Conservation (phyloP, 1,284 basidiomycete species). For the Heterobasidion irregulare region DNA sequence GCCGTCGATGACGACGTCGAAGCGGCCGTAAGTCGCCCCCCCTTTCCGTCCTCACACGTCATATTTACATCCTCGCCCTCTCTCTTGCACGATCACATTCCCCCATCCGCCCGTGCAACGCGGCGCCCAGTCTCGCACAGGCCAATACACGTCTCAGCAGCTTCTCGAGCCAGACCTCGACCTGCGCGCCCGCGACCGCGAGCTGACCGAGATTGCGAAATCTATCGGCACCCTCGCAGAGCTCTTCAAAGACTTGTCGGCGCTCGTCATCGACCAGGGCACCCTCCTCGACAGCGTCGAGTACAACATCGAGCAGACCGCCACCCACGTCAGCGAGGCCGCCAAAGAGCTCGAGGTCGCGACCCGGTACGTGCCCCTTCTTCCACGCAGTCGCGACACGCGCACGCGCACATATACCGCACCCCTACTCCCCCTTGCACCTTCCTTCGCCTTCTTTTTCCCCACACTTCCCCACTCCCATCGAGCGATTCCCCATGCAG, state of each 20-base stretch:
- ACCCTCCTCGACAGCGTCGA: conserved; percentile 95
- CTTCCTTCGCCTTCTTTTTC: background rate
- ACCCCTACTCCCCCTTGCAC: conserved; percentile 6
- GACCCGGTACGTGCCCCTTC: conserved; percentile 46
- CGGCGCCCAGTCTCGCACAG: conserved; percentile 15
- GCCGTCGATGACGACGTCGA: conserved; percentile 83
- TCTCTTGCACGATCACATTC: background rate
- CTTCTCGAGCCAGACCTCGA: conserved; percentile 27
- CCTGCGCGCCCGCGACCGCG: conserved; percentile 60
- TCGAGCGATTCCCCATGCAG: too few relatives aligned
- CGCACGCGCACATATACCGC: too few relatives aligned
- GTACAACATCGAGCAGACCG: conserved; percentile 94
- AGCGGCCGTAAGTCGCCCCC: conserved; percentile 46
- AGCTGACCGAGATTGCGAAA: conserved; percentile 87
- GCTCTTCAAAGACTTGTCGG: conserved; percentile 91
- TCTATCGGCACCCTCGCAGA: conserved; percentile 90
- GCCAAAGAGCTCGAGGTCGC: conserved; percentile 82
- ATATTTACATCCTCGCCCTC: conserved; percentile 15
- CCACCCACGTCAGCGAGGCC: conserved; percentile 74
- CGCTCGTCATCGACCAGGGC: conserved; percentile 95
- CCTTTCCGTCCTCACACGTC: conserved; percentile 10
- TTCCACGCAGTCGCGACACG: conserved; percentile 3
- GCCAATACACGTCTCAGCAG: conserved; percentile 28
- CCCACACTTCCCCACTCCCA: too few relatives aligned
- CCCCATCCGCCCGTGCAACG: background rate